Evolutionary conservation across 306 rosid species (phyloP), one percentile per base, ranked within the genome.

Genomic region (Herpetospermum pedunculosum): DNA sequence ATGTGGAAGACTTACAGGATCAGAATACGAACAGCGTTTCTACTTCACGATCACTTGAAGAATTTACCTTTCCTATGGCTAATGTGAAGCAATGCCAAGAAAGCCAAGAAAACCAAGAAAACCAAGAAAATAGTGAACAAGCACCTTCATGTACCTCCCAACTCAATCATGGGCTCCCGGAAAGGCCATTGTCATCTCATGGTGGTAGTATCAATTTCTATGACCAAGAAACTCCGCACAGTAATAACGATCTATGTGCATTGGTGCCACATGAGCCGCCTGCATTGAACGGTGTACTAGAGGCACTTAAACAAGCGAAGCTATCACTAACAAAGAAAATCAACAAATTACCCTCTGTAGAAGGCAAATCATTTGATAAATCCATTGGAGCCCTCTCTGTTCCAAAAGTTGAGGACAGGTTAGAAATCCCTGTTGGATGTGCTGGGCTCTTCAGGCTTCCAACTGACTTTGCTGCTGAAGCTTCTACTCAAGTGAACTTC

Each of bases 401-500:
- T 6, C 23, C 73, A 65, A 82, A 70, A 79, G 52, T 53, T n/a
- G 85, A 80, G 80, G 88, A 83, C 71, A 80, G 81, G 59, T 57
- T 87, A 53, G 87, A 85, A 67, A 80, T 83, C 65, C 92, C 90
- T 2, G 53, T 78, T 69, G 92, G 92, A 48, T 82, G 77, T 83
- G 81, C 92, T 19, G 96, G 97, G 35, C 89, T 94, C 77, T 91
- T 91, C 80, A 84, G 98, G 78, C 84, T 91, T 72, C 97, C 96
- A 43, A 91, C 88, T 30, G 91, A 89, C 80, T 81, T 76, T 77
- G 74, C 83, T 4, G 80, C 79, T 75, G 92, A 80, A 91, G 72
- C 87, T 68, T 54, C 78, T 21, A 46, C 54, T 18, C 83, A 84
- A 40, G 47, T 74, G 44, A 78, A 73, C 75, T 82, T 80, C 76